phyloP scores from a whole-genome alignment of 352 stramenopile genomes.

The Globisporangium viniferum region DNA sequence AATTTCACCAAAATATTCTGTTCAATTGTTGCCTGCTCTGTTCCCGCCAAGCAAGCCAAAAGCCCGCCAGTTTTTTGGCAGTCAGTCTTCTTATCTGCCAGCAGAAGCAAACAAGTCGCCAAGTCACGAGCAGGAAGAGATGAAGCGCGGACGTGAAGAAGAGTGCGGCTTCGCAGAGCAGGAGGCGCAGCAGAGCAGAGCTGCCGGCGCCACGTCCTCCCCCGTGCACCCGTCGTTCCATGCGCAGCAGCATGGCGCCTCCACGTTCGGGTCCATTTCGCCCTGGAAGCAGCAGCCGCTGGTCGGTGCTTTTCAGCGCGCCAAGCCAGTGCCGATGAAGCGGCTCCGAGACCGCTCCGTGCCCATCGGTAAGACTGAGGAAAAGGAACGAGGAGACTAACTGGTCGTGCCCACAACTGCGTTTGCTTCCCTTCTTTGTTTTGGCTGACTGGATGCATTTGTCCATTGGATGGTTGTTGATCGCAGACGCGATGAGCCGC shows the following conservation, averaged over 20 bases:
- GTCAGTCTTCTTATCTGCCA: not conserved
- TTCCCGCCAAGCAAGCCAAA: not conserved
- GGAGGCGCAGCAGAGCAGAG: conserved; percentile 21
- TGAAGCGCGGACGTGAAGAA: conserved; percentile 23
- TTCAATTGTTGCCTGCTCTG: not conserved
- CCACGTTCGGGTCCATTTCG: conserved; percentile 34
- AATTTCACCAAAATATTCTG: not conserved
- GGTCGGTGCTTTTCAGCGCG: conserved; percentile 3
- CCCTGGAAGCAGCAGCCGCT: conserved; percentile 46
- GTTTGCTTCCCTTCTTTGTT: not conserved
- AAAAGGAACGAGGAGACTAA: not conserved
- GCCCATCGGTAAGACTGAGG: conserved; percentile 45
- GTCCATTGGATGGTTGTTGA: not conserved
- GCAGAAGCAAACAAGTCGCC: not conserved
- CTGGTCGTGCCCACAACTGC: not conserved
- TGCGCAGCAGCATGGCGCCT: conserved; percentile 17
- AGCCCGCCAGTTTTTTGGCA: not conserved
- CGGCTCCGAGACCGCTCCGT: conserved; percentile 65
- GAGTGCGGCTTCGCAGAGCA: conserved; percentile 4
- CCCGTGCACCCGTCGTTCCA: conserved; percentile 14
- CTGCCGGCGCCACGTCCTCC: conserved; percentile 5
- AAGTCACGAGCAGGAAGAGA: not conserved
- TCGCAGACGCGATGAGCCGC: conserved; percentile 63
- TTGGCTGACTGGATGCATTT: conserved; percentile 2
- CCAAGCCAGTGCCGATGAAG: conserved; percentile 34